phyloP scores from a whole-genome alignment of 331 rosid species.

The Telfairia occidentalis region DNA sequence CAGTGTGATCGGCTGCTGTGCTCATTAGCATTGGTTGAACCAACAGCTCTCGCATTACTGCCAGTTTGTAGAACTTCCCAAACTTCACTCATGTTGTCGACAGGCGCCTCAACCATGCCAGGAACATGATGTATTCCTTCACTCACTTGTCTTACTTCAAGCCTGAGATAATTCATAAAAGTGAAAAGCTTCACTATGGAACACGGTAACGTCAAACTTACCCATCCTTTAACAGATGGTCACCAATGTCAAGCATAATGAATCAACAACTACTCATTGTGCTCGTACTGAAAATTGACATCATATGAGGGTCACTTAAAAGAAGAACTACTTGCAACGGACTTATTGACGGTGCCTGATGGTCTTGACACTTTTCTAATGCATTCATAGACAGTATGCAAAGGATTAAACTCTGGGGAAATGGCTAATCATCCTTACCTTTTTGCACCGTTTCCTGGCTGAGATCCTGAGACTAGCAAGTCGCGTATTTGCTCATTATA shows the following conservation, averaged over 20 bases:
- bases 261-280: neutral
- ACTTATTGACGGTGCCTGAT: neutral
- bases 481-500: constrained; percentile 94
- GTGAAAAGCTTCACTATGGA: constrained; percentile 5
- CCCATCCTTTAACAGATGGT: neutral
- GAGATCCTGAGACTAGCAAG: constrained; percentile 62
- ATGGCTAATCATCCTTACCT: constrained; percentile 35
- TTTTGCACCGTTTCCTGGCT: constrained; percentile 46
- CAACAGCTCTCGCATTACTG: constrained; percentile 86
- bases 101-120: constrained; percentile 83
- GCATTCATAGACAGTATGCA: neutral
- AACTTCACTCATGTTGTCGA: constrained; percentile 74
- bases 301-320: neutral
- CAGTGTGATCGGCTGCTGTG: constrained; percentile 96
- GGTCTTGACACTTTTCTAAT: neutral
- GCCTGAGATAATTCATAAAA: constrained; percentile 32
- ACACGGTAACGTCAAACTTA: neutral
- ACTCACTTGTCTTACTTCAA: constrained; percentile 72
- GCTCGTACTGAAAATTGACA: neutral
- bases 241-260: neutral
- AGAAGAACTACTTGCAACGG: neutral
- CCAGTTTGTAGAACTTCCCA: constrained; percentile 98
- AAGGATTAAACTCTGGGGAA: neutral
- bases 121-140: constrained; percentile 87
- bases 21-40: constrained; percentile 87